These are phyloP conservation scores for Isatis tinctoria DNA, from an alignment of 345 rosid genomes.

Conservation along the genomic window DNA sequence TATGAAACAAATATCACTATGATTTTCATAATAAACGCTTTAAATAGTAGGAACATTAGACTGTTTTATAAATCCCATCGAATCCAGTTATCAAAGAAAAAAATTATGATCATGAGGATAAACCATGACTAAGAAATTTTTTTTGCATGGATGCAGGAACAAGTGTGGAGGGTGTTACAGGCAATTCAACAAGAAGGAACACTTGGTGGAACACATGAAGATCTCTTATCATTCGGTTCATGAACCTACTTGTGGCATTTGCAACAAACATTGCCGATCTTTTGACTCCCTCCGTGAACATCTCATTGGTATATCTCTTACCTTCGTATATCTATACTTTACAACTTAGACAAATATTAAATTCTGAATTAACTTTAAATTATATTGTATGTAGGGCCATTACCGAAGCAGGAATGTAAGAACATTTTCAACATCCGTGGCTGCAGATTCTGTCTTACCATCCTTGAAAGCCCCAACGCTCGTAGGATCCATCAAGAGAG, in stretches of 20 bases:
- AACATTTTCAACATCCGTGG: slow-evolving; percentile 58
- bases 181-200: slow-evolving; percentile 82
- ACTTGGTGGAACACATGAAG: slow-evolving; percentile 88
- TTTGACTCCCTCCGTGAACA: slow-evolving; percentile 89
- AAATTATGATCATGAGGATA: too few relatives aligned
- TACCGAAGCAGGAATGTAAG: slow-evolving; percentile 81
- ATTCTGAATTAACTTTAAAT: background rate
- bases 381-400: slow-evolving; percentile 44
- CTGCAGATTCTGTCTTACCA: slow-evolving; percentile 61
- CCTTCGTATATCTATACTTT: background rate
- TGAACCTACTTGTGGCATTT: slow-evolving; percentile 72
- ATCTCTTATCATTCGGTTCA: slow-evolving; percentile 69
- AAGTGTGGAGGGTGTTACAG: slow-evolving; percentile 82
- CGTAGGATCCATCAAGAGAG: slow-evolving; percentile 66
- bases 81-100: too few relatives aligned
- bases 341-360: too few relatives aligned
- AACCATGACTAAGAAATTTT: too few relatives aligned
- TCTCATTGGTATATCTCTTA: slow-evolving; percentile 46
- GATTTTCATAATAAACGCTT: too few relatives aligned
- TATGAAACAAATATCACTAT: too few relatives aligned
- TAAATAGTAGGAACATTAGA: background rate
- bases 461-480: slow-evolving; percentile 54
- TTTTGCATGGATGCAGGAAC: slow-evolving; percentile 40
- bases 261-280: slow-evolving; percentile 75
- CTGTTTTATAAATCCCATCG: too few relatives aligned